Evolutionary conservation across 2,329 filamentous ascomycete species (phyloP).

Genomic region (Ceratocystis smalleyi): DNA sequence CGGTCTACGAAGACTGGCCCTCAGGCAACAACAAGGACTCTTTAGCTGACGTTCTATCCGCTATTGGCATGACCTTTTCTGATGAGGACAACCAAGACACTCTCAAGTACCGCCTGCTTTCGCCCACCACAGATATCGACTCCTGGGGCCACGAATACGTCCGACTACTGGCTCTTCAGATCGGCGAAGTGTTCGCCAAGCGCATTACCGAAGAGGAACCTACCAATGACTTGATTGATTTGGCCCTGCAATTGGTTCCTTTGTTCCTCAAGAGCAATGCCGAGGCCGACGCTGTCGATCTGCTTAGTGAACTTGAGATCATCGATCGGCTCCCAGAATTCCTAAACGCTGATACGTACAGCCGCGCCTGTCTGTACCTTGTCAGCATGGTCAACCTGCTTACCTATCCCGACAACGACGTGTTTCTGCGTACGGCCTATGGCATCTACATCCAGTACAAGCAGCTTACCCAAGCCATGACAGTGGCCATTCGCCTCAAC

Average conservation of each 20-base stretch:
- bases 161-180: slow-evolving; percentile 84
- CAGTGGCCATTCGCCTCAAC: slow-evolving; percentile 84
- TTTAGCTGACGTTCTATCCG: slow-evolving; percentile 86
- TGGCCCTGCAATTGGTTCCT: slow-evolving; percentile 72
- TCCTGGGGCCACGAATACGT: slow-evolving; percentile 99
- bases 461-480: slow-evolving; percentile 83
- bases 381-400: slow-evolving; percentile 96
- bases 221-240: slow-evolving; percentile 67
- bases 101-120: slow-evolving; percentile 82
- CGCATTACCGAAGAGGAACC: slow-evolving; percentile 73
- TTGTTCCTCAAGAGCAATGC: slow-evolving; percentile 96
- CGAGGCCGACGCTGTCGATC: slow-evolving; percentile 91
- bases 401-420: slow-evolving; percentile 93
- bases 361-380: slow-evolving; percentile 91
- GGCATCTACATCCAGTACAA: slow-evolving; percentile 87
- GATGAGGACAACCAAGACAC: slow-evolving; percentile 94
- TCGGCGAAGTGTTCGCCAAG: slow-evolving; percentile 85
- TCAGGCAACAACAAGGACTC: slow-evolving; percentile 72
- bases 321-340: slow-evolving; percentile 82
- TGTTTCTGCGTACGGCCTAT: slow-evolving; percentile 85
- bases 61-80: slow-evolving; percentile 97
- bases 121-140: slow-evolving; percentile 78
- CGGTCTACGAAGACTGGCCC: slow-evolving; percentile 80
- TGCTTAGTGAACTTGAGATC: slow-evolving; percentile 94
- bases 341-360: slow-evolving; percentile 85